A percentile compares a stretch with the other conserved stretches of the same genome.
Conservation (phyloP, 768 basidiomycete species). For the Artomyces pyxidatus region DNA sequence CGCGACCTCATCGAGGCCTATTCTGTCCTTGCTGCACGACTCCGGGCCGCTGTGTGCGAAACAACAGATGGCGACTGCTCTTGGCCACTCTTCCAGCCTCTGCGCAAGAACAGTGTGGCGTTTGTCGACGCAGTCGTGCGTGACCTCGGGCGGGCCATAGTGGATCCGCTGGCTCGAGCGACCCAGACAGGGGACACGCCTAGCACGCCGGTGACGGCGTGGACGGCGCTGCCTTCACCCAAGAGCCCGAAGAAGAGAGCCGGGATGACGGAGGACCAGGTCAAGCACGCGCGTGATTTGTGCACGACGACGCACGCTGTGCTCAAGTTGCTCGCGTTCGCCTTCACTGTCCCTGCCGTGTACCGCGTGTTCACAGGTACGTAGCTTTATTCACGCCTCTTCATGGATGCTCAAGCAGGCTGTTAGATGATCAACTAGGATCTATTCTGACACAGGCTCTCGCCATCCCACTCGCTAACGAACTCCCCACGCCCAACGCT, state of each 20-base stretch:
- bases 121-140: slow-evolving; percentile 57
- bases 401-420: slow-evolving; percentile 7
- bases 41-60: slow-evolving; percentile 37
- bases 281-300: slow-evolving; percentile 72
- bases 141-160: slow-evolving; percentile 57
- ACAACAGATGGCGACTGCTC: slow-evolving; percentile 49
- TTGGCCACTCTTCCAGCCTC: slow-evolving; percentile 66
- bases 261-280: slow-evolving; percentile 71
- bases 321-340: slow-evolving; percentile 51
- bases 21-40: slow-evolving; percentile 56
- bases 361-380: slow-evolving; percentile 56
- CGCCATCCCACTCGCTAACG: slow-evolving; percentile 61
- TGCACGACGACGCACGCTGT: slow-evolving; percentile 67
- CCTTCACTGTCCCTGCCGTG: slow-evolving; percentile 54
- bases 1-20: slow-evolving; percentile 68
- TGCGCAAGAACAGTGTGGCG: slow-evolving; percentile 42
- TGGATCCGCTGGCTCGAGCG: slow-evolving; percentile 37
- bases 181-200: slow-evolving; percentile 1
- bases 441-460: slow-evolving; percentile 55
- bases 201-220: slow-evolving; percentile 3
- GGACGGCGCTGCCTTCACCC: slow-evolving; percentile 51
- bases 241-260: slow-evolving; percentile 59
- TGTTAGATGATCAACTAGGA: slow-evolving; percentile 48
- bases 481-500: slow-evolving; percentile 72
- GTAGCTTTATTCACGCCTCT: slow-evolving; percentile 12